Evolutionary conservation across 1,284 basidiomycete genomes (phyloP), one percentile per base, ranked within the genome.

Genomic region (Rhodotorula sp.): DNA sequence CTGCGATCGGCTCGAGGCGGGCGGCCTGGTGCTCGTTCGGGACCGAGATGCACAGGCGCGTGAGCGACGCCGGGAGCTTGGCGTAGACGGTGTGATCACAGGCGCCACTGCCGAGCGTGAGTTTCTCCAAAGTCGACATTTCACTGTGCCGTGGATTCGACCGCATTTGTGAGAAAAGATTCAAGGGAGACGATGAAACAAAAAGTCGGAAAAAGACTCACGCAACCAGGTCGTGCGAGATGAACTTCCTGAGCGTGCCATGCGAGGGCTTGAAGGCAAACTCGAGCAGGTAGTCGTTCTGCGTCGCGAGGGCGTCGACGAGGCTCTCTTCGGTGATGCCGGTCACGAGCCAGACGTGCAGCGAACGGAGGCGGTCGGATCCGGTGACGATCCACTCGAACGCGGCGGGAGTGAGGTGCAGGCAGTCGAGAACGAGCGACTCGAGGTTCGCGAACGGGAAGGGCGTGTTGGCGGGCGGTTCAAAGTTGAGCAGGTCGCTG

Each of bases 21-120:
- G 62, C 67, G n/a, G 60, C 31, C 12, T 6, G 1, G 49, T 63
- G 51, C 29, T 47, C 8, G 15, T 7, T 26, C 8, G 67, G 67
- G 21, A 74, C 39, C 7, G 67, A 56, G 64, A 74, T 57, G 56
- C 61, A 64, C 54, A 74, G 58, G 23, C 62, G 64, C 26, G 52
- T 65, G 34, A 74, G 52, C 8, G 64, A 34, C 5, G 54, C 15
- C 3, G 69, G 63, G 14, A 74, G 56, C 21, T 29, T 12, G 12
- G 20, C 2, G 47, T 65, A 74, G 29, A 74, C n/a, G 15, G 23
- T 47, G 58, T 68, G 69, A 51, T 68, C 64, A 31, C 62, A 59
- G 5, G 66, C 67, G 10, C 65, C 58, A 43, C 59, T 26, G 16
- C 72, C 72, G 54, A 74, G 64, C 3, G 69, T 68, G 48, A 74